Evolutionary conservation across 139 green algal species (phyloP), one percentile per base, ranked within the genome.

Genomic region (Chloropicon primus): DNA sequence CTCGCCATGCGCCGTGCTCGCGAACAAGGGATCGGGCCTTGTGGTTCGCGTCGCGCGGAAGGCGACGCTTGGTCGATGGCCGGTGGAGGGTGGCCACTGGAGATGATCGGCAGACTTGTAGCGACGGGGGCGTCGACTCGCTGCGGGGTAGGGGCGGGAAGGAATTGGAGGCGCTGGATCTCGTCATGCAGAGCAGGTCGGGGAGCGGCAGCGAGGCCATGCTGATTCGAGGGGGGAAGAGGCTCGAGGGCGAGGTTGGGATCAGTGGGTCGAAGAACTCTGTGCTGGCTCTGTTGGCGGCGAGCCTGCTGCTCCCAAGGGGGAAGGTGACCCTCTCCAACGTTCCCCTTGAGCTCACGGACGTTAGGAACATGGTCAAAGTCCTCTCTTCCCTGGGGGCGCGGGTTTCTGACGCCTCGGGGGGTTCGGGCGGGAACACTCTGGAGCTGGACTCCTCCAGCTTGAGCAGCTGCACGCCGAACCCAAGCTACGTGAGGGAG

Each of bases 191-290:
- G 41, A 17, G 41, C 10, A n/a, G 5, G 41, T 62, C 41, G 41
- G 41, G 41, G 41, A 5, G 41, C 10, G 41, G 41, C 10, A 17
- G 26, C 17, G 72, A 75, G 5, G 72, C 72, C 10, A 27, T 75
- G 25, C 10, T 41, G 26, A 17, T 75, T 27, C 72, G 72, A 10
- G 72, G 72, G 5, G 72, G 72, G 72, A 41, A 27, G 5, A 28
- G 25, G 1, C 75, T 89, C 25, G 2, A 25, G 21, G 85, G 85
- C 25, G 77, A 87, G 27, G 82, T 87, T n/a, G 17, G 21, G n/a
- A 84, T 89, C 25, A 83, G 74, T 26, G 85, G 85, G 2, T 81
- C 85, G 1, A 89, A 89, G 53, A 89, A 89, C 82, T 79, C 79
- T 2, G 85, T 84, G 25, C 72, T 89, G 10, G 85, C 79, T 2